These are phyloP conservation scores for Clitopilus passeckerianus DNA, from an alignment of 768 basidiomycete species.

Conservation along the genomic window DNA sequence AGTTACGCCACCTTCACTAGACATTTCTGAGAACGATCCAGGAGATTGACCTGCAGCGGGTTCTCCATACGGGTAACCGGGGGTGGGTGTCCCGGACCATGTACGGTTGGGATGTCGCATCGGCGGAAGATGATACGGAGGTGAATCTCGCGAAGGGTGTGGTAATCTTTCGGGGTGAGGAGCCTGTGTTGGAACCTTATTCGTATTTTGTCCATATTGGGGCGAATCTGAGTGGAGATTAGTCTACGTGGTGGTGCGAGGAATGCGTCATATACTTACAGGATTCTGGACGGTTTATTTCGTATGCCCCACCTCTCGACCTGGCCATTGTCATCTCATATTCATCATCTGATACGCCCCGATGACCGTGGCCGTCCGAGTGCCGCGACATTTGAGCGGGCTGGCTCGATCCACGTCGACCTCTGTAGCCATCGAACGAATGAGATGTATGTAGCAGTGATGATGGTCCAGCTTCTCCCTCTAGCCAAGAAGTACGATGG, in stretches of 20 bases:
- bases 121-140: constrained; percentile 7
- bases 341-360: constrained; percentile 4
- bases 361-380: constrained; percentile 8
- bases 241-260: neutral
- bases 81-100: constrained; percentile 5
- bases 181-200: neutral
- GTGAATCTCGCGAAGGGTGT: constrained; percentile 2
- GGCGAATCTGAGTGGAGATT: neutral
- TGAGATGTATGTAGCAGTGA: constrained; percentile 22
- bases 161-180: neutral
- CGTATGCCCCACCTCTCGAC: constrained; percentile 4
- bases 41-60: constrained; percentile 12
- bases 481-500: constrained; percentile 19
- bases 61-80: constrained; percentile 1
- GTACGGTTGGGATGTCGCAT: constrained; percentile 8
- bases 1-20: constrained; percentile 11
- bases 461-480: constrained; percentile 44
- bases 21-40: constrained; percentile 13
- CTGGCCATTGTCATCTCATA: neutral
- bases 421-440: constrained; percentile 2
- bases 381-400: constrained; percentile 14
- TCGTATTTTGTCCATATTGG: neutral
- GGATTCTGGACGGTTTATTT: neutral
- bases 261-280: neutral
- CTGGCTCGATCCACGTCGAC: constrained; percentile 17